Base-by-base conservation (phyloP, 768 basidiomycete species). In the Xerocomellus intermedius region DNA sequence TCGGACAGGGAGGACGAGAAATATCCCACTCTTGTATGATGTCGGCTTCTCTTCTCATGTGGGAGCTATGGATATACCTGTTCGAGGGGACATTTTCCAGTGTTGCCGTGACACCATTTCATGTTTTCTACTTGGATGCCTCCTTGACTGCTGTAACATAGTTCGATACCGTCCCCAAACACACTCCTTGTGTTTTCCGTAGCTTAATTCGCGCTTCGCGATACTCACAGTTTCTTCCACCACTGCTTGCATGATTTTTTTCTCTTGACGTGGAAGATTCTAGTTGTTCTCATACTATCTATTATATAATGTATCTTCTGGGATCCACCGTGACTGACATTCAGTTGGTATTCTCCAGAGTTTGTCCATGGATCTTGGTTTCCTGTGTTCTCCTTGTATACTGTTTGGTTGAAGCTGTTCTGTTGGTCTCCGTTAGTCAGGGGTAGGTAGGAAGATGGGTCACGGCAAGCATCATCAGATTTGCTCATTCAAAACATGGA, bases 1-100 rank as follows among this genome's bases (percentile, higher is more conserved):
- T 42, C 52, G 0, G 67, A 68, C 30, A 55, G 41, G 21, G 48
- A 46, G 13, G 63, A 67, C 24, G 54, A 56, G 17, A 68, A 63
- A 43, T 60, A 56, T 44, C 41, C 24, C 0, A 12, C 49, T 5
- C 24, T 61, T 3, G 54, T 48, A 43, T 69, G 50, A 64, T 38
- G 9, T 55, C 32, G 3, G 30, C 8, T 14, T 19, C 21, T 22
- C 5, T 13, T 26, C 30, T 10, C 30, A 10, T 14, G 33, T 41
- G 43, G 21, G 36, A 43, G 50, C 26, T 17, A 38, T 19, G 43
- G 42, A 55, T 61, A 59, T 55, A 66, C 48, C 51, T 49, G 35
- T 53, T 52, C 10, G 39, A 42, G 39, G 13, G 37, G 12, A 13
- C 8, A 4, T 54, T 48, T 26, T 43, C 8, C 17, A 2, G 4